phyloP scores from a whole-genome alignment of 2,329 filamentous ascomycete genomes.

The Coniella lustricola region DNA sequence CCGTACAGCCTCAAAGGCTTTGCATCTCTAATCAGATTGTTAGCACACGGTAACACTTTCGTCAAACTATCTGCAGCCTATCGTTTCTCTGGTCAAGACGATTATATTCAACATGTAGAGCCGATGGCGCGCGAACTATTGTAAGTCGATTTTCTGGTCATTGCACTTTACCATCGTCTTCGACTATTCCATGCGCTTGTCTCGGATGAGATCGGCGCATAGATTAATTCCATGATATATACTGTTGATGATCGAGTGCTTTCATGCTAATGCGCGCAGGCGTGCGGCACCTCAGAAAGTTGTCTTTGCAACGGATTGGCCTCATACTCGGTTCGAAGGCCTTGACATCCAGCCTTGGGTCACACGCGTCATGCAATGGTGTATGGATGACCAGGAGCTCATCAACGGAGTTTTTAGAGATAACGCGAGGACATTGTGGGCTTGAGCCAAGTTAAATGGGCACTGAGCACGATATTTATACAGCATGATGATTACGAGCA shows the following conservation, averaged over 20 bases:
- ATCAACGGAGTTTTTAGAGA: conserved; percentile 44
- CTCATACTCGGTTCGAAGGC: conserved; percentile 47
- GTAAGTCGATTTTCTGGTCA: not conserved
- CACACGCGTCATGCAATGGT: conserved; percentile 46
- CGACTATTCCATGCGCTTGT: too few species aligned
- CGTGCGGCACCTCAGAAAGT: conserved; percentile 12
- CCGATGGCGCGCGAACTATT: conserved; percentile 17
- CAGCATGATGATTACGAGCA: conserved; percentile 1
- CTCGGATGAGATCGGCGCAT: too few species aligned
- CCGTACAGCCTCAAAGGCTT: conserved; percentile 14
- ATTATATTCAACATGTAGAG: conserved; percentile 19
- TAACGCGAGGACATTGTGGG: conserved; percentile 48
- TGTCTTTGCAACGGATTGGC: conserved; percentile 22
- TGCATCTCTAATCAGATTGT: conserved; percentile 8
- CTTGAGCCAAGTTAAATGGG: not conserved
- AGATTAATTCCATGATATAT: too few species aligned
- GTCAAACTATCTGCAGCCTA: conserved; percentile 24
- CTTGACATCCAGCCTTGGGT: conserved; percentile 49
- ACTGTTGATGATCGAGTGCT: not conserved
- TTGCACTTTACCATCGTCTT: not conserved
- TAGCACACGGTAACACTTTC: conserved; percentile 16
- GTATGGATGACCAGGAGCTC: conserved; percentile 35
- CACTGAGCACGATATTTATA: too few species aligned
- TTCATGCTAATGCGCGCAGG: not conserved
- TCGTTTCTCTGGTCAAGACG: conserved; percentile 18